Conservation (phyloP, 352 stramenopile species). For the Phytophthora citrophthora region DNA sequence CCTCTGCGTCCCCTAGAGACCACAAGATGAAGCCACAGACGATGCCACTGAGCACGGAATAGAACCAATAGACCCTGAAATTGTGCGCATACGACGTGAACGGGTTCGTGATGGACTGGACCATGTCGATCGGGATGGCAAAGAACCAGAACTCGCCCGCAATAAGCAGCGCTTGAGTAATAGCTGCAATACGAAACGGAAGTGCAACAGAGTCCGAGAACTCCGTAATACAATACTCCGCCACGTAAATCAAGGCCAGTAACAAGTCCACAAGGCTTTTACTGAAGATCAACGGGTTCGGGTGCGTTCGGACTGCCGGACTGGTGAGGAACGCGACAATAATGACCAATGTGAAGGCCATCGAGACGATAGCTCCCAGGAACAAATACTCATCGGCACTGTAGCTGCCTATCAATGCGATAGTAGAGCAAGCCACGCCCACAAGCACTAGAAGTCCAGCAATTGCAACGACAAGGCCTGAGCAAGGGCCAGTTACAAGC, state of each 20-base stretch:
- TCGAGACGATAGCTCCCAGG: constrained; percentile 71
- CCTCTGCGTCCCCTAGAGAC: constrained; percentile 54
- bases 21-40: constrained; percentile 73
- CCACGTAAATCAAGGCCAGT: constrained; percentile 72
- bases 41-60: constrained; percentile 73
- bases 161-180: constrained; percentile 81
- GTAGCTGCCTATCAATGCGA: constrained; percentile 40
- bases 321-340: constrained; percentile 74
- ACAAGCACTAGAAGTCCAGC: constrained; percentile 44
- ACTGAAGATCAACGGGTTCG: constrained; percentile 88
- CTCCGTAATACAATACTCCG: constrained; percentile 80
- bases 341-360: constrained; percentile 76
- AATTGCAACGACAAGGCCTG: constrained; percentile 41
- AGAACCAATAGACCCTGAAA: constrained; percentile 85
- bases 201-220: constrained; percentile 57
- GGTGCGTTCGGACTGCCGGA: constrained; percentile 63
- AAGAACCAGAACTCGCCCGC: constrained; percentile 92
- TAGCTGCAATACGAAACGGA: constrained; percentile 66
- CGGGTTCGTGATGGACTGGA: constrained; percentile 90
- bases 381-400: constrained; percentile 73
- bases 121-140: constrained; percentile 88
- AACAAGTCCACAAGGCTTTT: constrained; percentile 86
- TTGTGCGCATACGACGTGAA: constrained; percentile 90
- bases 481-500: constrained; percentile 27
- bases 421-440: constrained; percentile 44